phyloP scores from a whole-genome alignment of 257 asterid species.

The Penstemon newberryi region DNA sequence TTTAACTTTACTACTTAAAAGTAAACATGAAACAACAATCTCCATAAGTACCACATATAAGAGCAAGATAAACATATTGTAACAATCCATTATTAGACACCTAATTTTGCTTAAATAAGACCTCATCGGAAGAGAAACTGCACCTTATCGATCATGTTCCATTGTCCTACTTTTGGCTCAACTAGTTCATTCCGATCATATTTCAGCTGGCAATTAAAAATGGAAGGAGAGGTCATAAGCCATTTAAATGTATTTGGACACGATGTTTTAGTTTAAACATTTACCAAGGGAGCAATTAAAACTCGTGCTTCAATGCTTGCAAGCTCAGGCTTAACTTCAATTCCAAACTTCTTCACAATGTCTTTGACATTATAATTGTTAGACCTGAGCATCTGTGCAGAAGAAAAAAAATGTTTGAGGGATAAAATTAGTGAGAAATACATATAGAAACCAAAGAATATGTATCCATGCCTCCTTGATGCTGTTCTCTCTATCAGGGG shows the following conservation, averaged over 20 bases:
- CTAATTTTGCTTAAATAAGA: neutral
- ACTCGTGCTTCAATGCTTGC: conserved; percentile 72
- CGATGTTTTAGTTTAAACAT: neutral
- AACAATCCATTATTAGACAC: no score
- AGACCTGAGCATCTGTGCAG: conserved; percentile 41
- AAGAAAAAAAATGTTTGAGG: no score
- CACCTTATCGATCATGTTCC: conserved; percentile 89
- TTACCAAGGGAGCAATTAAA: conserved; percentile 70
- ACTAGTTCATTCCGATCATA: conserved; percentile 59
- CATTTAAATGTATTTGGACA: neutral
- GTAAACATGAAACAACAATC: no score
- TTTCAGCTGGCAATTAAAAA: conserved; percentile 47
- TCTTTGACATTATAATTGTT: conserved; percentile 39
- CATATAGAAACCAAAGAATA: conserved; percentile 3
- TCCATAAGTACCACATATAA: no score
- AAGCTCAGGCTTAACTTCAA: conserved; percentile 43
- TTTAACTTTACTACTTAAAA: no score
- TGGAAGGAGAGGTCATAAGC: neutral
- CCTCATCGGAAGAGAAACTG: neutral
- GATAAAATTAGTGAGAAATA: neutral
- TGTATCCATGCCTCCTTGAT: conserved; percentile 38
- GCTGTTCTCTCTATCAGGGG: conserved; percentile 29
- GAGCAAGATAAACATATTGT: no score
- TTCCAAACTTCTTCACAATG: conserved; percentile 61
- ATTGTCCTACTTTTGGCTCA: conserved; percentile 66